Evolutionary conservation across 768 basidiomycete genomes (phyloP).

Genomic region (Mycena chlorophos): DNA sequence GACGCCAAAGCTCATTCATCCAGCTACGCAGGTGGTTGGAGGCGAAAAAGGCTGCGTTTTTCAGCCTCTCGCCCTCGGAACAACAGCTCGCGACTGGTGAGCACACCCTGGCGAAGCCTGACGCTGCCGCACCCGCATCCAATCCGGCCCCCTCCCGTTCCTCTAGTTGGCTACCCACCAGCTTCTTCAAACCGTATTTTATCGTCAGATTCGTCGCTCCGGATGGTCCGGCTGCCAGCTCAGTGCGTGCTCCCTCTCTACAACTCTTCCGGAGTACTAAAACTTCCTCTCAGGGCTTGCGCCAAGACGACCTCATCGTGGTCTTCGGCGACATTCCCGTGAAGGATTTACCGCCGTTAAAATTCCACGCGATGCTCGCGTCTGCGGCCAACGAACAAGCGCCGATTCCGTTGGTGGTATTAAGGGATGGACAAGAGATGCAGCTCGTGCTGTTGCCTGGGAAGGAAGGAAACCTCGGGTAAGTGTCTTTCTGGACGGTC

Average conservation of each 20-base stretch:
- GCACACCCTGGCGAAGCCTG: neutral
- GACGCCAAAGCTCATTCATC: neutral
- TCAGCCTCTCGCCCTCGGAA: slow-evolving; percentile 47
- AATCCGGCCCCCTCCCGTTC: neutral
- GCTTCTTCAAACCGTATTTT: slow-evolving; percentile 23
- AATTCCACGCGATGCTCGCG: slow-evolving; percentile 16
- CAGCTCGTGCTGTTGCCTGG: slow-evolving; percentile 11
- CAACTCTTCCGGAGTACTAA: neutral
- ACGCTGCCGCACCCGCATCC: neutral
- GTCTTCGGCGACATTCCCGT: slow-evolving; percentile 18
- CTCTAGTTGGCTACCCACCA: slow-evolving; percentile 17
- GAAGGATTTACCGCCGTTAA: slow-evolving; percentile 10
- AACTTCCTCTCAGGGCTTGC: slow-evolving; percentile 9
- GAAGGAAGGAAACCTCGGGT: slow-evolving; percentile 15
- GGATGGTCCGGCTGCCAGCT: slow-evolving; percentile 16
- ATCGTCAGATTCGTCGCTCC: slow-evolving; percentile 11
- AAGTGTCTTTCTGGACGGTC: neutral
- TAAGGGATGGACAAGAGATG: slow-evolving; percentile 12
- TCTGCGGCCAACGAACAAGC: slow-evolving; percentile 9
- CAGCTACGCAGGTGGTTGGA: slow-evolving; percentile 49
- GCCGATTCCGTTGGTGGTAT: slow-evolving; percentile 17
- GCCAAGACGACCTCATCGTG: slow-evolving; percentile 21
- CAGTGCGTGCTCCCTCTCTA: slow-evolving; percentile 1
- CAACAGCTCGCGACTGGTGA: slow-evolving; percentile 24
- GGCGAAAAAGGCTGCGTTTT: slow-evolving; percentile 41